These are phyloP conservation scores for Talaromyces sp. DNA, from an alignment of 2,329 filamentous ascomycete genomes.

Conservation along the genomic window DNA sequence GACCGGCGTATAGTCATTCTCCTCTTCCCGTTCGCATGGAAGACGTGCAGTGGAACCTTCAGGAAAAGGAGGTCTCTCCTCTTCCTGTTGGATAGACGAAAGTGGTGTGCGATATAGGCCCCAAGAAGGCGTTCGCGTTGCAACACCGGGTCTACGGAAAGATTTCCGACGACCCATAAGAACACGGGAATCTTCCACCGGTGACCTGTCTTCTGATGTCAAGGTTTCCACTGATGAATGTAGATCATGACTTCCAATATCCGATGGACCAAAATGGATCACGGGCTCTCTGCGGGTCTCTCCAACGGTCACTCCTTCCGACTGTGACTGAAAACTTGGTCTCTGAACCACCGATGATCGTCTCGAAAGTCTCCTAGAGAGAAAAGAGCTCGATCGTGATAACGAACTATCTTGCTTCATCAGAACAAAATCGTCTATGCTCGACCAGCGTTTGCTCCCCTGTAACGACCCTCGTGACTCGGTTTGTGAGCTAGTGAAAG, in stretches of 20 bases:
- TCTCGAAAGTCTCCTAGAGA: conserved; percentile 19
- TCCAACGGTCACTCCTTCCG: conserved; percentile 16
- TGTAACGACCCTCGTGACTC: conserved; percentile 6
- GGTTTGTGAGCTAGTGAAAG: conserved; percentile 21
- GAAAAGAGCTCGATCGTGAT: conserved; percentile 17
- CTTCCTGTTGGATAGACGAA: conserved; percentile 29
- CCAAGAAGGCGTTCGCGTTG: conserved; percentile 35
- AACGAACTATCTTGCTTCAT: conserved; percentile 16
- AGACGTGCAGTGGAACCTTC: conserved; percentile 8
- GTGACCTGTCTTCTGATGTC: conserved; percentile 23
- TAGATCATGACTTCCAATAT: conserved; percentile 21
- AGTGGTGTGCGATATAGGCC: conserved; percentile 24
- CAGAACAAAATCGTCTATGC: conserved; percentile 8
- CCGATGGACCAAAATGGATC: conserved; percentile 29
- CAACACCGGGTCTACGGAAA: conserved; percentile 37
- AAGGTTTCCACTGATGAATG: conserved; percentile 27
- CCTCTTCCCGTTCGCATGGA: conserved; percentile 21
- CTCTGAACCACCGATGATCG: conserved; percentile 1
- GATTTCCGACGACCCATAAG: conserved; percentile 41
- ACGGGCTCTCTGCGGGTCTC: conserved; percentile 27
- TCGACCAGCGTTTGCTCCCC: conserved; percentile 20
- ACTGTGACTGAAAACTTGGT: conserved; percentile 7
- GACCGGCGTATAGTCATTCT: conserved; percentile 20
- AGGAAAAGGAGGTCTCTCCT: conserved; percentile 20
- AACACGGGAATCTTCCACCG: conserved; percentile 24